phyloP scores from a whole-genome alignment of 148 eudicot species.

The Nepenthes mirabilis region DNA sequence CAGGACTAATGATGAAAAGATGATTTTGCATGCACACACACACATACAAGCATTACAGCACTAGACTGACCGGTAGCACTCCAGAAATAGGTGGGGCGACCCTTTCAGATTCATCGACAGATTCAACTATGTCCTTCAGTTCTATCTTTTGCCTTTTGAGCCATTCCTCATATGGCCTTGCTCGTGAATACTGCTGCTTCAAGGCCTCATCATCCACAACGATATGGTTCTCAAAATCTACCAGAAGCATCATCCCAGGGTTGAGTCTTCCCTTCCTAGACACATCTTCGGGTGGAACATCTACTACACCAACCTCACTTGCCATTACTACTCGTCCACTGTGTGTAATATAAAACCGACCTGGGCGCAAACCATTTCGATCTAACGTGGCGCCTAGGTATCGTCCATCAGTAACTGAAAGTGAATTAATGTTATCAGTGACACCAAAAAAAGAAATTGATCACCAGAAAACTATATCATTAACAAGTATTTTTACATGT shows the following conservation, averaged over 20 bases:
- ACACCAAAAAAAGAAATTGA: not conserved
- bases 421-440: conserved; percentile 5
- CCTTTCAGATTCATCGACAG: conserved; percentile 50
- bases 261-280: conserved; percentile 90
- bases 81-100: conserved; percentile 66
- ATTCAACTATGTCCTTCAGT: conserved; percentile 74
- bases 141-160: conserved; percentile 75
- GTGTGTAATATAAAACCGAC: conserved; percentile 87
- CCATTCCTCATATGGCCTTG: conserved; percentile 94
- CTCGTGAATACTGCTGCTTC: conserved; percentile 80
- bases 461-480: not conserved
- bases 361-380: conserved; percentile 94
- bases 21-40: not conserved
- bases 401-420: conserved; percentile 97
- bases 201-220: conserved; percentile 96
- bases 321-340: conserved; percentile 98
- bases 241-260: conserved; percentile 99
- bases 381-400: conserved; percentile 98
- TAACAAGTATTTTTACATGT: conserved; percentile 44
- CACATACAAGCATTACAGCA: not conserved
- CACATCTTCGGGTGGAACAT: conserved; percentile 88
- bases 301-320: conserved; percentile 99
- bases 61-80: conserved; percentile 45
- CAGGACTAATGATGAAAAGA: conserved; percentile 2
- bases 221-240: conserved; percentile 88